These are phyloP conservation scores for Perilla frutescens DNA, from an alignment of 257 asterid species.

Conservation along the genomic window DNA sequence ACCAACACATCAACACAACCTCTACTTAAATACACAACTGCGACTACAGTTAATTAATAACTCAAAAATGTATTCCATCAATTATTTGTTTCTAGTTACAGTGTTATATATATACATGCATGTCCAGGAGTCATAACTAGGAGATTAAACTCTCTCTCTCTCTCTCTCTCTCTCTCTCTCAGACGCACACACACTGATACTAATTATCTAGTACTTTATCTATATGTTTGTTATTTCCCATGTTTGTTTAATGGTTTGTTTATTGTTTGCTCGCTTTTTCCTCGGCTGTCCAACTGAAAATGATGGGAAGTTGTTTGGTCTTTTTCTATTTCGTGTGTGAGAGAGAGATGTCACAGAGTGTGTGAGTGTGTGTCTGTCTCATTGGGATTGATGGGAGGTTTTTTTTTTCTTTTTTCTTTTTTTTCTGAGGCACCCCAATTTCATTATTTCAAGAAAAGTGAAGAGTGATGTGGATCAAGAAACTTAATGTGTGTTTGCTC, in stretches of 20 bases:
- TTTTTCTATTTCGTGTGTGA: conserved; percentile 22
- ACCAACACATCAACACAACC: conserved; percentile 48
- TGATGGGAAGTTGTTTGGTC: conserved; percentile 49
- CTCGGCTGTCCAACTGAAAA: conserved; percentile 57
- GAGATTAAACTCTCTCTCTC: neutral
- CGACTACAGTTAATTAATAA: neutral
- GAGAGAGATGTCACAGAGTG: neutral
- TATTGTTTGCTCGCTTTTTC: conserved; percentile 38
- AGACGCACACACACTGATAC: too few species aligned
- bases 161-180: neutral
- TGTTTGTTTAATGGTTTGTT: conserved; percentile 45
- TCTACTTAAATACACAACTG: neutral
- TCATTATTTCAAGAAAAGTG: too few species aligned
- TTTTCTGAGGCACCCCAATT: conserved; percentile 40
- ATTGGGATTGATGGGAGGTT: conserved; percentile 60
- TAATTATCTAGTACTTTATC: neutral
- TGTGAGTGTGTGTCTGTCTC: conserved; percentile 6
- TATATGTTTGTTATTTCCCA: conserved; percentile 34
- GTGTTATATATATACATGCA: neutral
- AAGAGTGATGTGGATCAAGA: conserved; percentile 23
- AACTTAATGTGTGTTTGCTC: conserved; percentile 54
- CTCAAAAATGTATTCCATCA: too few species aligned
- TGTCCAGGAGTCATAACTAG: neutral
- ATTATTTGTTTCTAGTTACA: too few species aligned
- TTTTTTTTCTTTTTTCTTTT: neutral